A percentile compares a stretch with the other conserved stretches of the same genome.
Conservation (phyloP, 2,329 filamentous ascomycete species). For the Colletotrichum salicis region DNA sequence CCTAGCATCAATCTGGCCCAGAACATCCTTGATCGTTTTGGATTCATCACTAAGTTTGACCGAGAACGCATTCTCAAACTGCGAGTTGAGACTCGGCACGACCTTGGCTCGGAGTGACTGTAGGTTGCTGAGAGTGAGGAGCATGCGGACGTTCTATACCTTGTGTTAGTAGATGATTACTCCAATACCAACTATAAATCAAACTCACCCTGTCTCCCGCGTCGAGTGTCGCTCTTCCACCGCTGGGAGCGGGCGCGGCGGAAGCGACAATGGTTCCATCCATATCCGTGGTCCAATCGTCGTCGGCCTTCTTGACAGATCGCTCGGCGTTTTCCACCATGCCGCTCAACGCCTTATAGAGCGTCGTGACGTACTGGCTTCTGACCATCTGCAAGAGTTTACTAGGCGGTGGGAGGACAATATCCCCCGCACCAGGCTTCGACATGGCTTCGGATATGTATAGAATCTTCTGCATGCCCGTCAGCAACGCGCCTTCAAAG, state of each 20-base stretch:
- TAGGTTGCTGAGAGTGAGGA: conserved; percentile 93
- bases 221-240: conserved; percentile 61
- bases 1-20: conserved; percentile 88
- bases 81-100: conserved; percentile 87
- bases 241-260: conserved; percentile 48
- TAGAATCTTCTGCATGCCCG: conserved; percentile 92
- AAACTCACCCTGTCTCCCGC: conserved; percentile 65
- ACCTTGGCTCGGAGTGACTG: conserved; percentile 83
- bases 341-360: conserved; percentile 93
- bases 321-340: conserved; percentile 97
- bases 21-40: conserved; percentile 89
- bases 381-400: conserved; percentile 93
- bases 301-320: conserved; percentile 71
- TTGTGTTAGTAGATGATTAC: conserved; percentile 39
- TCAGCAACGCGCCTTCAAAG: conserved; percentile 84
- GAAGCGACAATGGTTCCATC: conserved; percentile 52
- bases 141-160: conserved; percentile 84
- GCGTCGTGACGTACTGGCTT: conserved; percentile 89
- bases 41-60: conserved; percentile 94
- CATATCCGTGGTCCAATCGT: conserved; percentile 66
- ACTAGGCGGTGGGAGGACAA: conserved; percentile 84
- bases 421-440: conserved; percentile 77
- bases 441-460: conserved; percentile 89
- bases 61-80: conserved; percentile 94
- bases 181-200: not conserved